A percentile compares a stretch with the other conserved stretches of the same genome.
Conservation (phyloP, 768 basidiomycete genomes). For the Suillus lakei region DNA sequence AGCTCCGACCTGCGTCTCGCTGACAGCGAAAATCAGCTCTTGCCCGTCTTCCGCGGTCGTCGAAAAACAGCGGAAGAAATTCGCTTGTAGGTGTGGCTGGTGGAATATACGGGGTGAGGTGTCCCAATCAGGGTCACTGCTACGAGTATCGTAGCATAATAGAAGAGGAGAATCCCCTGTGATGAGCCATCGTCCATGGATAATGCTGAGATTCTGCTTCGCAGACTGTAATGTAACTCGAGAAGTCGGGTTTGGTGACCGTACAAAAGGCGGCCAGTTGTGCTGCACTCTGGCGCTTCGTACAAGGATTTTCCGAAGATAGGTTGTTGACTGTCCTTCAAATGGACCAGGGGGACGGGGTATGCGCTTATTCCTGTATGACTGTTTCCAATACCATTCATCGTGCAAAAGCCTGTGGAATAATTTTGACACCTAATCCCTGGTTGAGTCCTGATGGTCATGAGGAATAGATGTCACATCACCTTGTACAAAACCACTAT, state of each 20-base stretch:
- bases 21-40: slow-evolving; percentile 11
- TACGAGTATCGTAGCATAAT: slow-evolving; percentile 8
- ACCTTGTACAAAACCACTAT: slow-evolving; percentile 7
- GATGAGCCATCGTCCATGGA: slow-evolving; percentile 15
- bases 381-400: slow-evolving; percentile 10
- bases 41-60: slow-evolving; percentile 8
- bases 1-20: slow-evolving; percentile 12
- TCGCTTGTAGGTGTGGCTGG: slow-evolving; percentile 9
- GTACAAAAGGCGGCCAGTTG: slow-evolving; percentile 13
- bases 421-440: slow-evolving; percentile 12
- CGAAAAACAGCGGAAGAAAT: slow-evolving; percentile 13
- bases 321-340: background rate
- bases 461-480: background rate
- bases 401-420: slow-evolving; percentile 10
- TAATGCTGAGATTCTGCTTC: slow-evolving; percentile 3
- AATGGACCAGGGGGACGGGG: slow-evolving; percentile 16
- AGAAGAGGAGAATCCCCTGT: slow-evolving; percentile 2
- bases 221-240: background rate
- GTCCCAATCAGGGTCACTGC: background rate
- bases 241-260: slow-evolving; percentile 2
- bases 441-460: background rate
- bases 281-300: slow-evolving; percentile 9
- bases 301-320: slow-evolving; percentile 8
- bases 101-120: slow-evolving; percentile 7
- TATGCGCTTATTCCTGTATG: slow-evolving; percentile 7